Percentiles rank a stretch among this genome's conserved stretches.
These are phyloP conservation scores for Straminergon stramineum DNA, from an alignment of 225 moss, liverwort and hornwort species.

Conservation along the genomic window DNA sequence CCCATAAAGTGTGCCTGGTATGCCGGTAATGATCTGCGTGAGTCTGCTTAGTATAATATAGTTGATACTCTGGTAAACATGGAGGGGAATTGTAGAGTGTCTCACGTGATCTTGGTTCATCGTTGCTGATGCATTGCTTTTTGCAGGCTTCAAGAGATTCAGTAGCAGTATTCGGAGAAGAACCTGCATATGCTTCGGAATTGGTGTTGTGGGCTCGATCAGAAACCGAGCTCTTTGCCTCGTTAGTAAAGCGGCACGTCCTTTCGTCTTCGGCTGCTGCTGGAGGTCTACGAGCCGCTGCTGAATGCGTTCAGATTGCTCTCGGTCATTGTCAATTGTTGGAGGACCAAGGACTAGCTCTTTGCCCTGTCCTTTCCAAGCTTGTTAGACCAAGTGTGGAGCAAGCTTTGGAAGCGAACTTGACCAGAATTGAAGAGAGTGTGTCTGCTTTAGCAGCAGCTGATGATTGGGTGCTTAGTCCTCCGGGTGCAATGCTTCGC, in stretches of 20 bases:
- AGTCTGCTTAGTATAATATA: neutral
- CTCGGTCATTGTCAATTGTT: constrained; percentile 80
- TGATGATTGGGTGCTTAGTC: constrained; percentile 84
- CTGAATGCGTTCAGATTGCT: constrained; percentile 97
- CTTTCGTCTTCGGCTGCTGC: constrained; percentile 94
- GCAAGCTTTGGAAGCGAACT: constrained; percentile 90
- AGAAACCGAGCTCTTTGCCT: constrained; percentile 88
- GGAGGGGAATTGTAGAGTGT: neutral
- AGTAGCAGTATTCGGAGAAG: constrained; percentile 80
- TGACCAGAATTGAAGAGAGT: constrained; percentile 93
- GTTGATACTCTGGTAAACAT: neutral
- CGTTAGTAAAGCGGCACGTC: constrained; percentile 77
- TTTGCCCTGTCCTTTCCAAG: constrained; percentile 78
- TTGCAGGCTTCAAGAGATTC: constrained; percentile 79
- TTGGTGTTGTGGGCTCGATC: constrained; percentile 81
- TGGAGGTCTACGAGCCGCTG: constrained; percentile 88
- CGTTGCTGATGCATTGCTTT: neutral
- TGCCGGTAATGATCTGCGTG: neutral
- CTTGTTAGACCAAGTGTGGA: constrained; percentile 96
- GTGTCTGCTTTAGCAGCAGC: constrained; percentile 93
- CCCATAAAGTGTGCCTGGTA: neutral
- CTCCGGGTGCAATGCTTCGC: constrained; percentile 48
- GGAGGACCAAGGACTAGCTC: constrained; percentile 86
- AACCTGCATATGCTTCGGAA: constrained; percentile 84
- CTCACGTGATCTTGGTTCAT: neutral